These are phyloP conservation scores for Clavispora fructus DNA, from an alignment of 805 yeast species.

Conservation along the genomic window DNA sequence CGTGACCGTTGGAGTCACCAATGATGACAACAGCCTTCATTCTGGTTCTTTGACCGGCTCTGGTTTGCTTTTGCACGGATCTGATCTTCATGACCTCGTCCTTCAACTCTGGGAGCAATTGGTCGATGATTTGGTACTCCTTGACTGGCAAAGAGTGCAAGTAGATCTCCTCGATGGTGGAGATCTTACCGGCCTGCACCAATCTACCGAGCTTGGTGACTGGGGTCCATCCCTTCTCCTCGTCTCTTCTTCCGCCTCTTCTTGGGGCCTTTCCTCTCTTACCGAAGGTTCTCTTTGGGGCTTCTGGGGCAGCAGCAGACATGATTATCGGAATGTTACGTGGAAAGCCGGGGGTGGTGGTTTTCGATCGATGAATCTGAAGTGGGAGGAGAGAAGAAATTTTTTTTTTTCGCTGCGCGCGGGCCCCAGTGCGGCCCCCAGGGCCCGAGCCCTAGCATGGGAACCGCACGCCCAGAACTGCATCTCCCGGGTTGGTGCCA, in stretches of 20 bases:
- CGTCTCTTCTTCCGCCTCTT: conserved; percentile 65
- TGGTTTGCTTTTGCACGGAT: conserved; percentile 99
- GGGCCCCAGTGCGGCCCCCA: conserved; percentile 1
- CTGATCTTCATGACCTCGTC: conserved; percentile 99
- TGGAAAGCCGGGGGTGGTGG: conserved; percentile 69
- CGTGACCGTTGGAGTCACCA: conserved; percentile 99
- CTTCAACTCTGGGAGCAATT: conserved; percentile 88
- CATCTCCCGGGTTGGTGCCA: too few relatives aligned
- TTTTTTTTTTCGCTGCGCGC: conserved; percentile 1
- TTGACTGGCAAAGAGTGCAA: conserved; percentile 98
- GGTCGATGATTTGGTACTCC: conserved; percentile 98
- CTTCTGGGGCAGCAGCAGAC: conserved; percentile 43
- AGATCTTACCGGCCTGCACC: conserved; percentile 97
- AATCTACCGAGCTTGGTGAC: conserved; percentile 99
- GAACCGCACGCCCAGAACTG: neutral
- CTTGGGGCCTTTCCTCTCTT: conserved; percentile 53
- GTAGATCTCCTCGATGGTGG: conserved; percentile 97
- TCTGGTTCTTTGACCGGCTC: conserved; percentile 99
- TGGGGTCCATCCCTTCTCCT: conserved; percentile 99
- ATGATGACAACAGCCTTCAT: conserved; percentile 99
- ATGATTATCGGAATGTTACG: conserved; percentile 60
- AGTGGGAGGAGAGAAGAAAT: conserved; percentile 5
- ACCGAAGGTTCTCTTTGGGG: conserved; percentile 48
- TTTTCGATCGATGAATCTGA: conserved; percentile 50
- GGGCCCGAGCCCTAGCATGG: conserved; percentile 11